Conservation (phyloP, 2,329 filamentous ascomycete species). For the Colletotrichum sidae region DNA sequence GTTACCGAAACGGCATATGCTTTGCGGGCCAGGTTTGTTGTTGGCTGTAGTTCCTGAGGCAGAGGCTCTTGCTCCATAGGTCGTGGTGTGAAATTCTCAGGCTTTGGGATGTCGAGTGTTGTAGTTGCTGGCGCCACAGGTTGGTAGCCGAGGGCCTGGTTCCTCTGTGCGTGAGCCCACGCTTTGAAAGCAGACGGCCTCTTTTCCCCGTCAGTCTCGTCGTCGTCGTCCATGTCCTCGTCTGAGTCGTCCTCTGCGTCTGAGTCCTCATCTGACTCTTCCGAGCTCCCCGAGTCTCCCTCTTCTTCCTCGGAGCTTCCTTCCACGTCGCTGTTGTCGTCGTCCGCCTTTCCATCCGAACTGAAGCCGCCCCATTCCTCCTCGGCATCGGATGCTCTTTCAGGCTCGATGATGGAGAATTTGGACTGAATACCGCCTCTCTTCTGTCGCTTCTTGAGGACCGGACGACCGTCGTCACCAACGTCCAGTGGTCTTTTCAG, state of each 20-base stretch:
- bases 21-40: conserved; percentile 72
- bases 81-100: conserved; percentile 74
- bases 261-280: conserved; percentile 38
- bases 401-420: conserved; percentile 56
- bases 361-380: conserved; percentile 41
- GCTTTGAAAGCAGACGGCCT: conserved; percentile 83
- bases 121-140: conserved; percentile 57
- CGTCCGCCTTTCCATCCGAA: conserved; percentile 38
- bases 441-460: conserved; percentile 86
- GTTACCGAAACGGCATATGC: conserved; percentile 80
- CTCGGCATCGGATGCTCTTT: conserved; percentile 45
- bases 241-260: conserved; percentile 44
- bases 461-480: conserved; percentile 81
- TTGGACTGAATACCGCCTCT: conserved; percentile 71
- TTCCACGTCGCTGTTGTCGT: conserved; percentile 1
- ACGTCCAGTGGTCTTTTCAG: conserved; percentile 88
- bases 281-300: conserved; percentile 42
- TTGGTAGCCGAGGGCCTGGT: conserved; percentile 79
- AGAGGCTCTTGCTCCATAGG: conserved; percentile 77
- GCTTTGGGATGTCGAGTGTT: conserved; percentile 64
- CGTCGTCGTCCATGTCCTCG: conserved; percentile 46
- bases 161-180: conserved; percentile 90
- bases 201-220: conserved; percentile 44
- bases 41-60: conserved; percentile 73
- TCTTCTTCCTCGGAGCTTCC: conserved; percentile 39